Evolutionary conservation across 2,329 filamentous ascomycete genomes (phyloP), one percentile per base, ranked within the genome.

Genomic region (Aspergillus caelatus): DNA sequence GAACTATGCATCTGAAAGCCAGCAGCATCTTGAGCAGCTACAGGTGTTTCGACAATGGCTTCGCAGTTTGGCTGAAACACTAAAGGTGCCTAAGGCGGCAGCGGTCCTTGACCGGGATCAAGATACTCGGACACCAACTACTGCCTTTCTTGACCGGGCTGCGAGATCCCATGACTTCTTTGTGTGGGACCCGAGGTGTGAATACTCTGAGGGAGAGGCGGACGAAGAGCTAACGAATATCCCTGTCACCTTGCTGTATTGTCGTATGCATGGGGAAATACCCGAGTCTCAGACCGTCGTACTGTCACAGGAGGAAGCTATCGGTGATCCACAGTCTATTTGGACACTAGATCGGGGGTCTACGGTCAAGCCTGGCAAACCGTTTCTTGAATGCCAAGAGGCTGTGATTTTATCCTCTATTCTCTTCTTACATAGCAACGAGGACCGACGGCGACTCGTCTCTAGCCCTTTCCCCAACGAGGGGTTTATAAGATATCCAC

Each of bases 381-480:
- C 53, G 16, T 16, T 28, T 30, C 16, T 55, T 0, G 30, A 50
- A 26, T 21, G 28, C 4, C 55, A 54, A 3, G 69, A 71, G 32
- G 57, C 65, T 3, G 30, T 67, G 41, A 41, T 64, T 2, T 36
- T 70, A 4, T 70, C 65, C 12, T 64, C 67, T n/a, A 23, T 70
- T 2, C 60, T 71, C 11, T 67, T 62, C 53, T 54, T 71, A 8
- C 63, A 69, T 39, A 64, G 57, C 3, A 43, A 64, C 57, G 43
- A 14, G n/a, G 9, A 12, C 28, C 34, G n/a, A 45, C 16, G 43
- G 6, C 52, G 45, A 19, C 28, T 64, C 43, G 23, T 62, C 61
- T 11, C 58, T 64, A 23, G 43, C 53, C n/a, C 59, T 32, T 57
- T 62, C 14, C 60, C 60, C 8, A 48, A 41, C 21, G 10, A 23